Conservation (phyloP, 1,139 yeast species). For the Yamadazyma spencermartinsiae region DNA sequence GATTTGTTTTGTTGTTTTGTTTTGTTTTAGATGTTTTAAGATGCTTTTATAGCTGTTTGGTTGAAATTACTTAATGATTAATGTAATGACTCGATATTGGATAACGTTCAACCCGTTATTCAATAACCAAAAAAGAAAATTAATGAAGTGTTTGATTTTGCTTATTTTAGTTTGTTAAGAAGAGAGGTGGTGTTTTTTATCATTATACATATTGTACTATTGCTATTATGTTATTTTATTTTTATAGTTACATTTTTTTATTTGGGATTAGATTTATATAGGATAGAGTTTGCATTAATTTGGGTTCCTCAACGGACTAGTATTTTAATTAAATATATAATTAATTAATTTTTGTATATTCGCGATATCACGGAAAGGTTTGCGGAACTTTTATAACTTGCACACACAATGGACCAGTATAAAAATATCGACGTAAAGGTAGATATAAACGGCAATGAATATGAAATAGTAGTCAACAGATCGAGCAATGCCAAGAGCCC, state of each 20-base stretch:
- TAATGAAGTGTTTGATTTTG: constrained; percentile 6
- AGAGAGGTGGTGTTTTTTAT: constrained; percentile 2
- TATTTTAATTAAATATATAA: constrained; percentile 22
- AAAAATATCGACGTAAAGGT: constrained; percentile 4
- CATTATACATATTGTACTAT: constrained; percentile 1
- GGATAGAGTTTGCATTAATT: constrained; percentile 54
- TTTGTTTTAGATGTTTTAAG: constrained; percentile 4
- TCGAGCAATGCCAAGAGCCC: constrained; percentile 11
- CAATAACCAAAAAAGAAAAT: constrained; percentile 11
- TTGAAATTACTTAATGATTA: constrained; percentile 31
- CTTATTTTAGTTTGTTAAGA: constrained; percentile 8
- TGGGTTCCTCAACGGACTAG: constrained; percentile 59
- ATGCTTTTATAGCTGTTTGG: constrained; percentile 12
- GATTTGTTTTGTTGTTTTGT: constrained; percentile 3
- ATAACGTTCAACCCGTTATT: constrained; percentile 59
- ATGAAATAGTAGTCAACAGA: constrained; percentile 11
- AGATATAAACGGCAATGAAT: constrained; percentile 12
- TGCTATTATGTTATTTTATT: constrained; percentile 10
- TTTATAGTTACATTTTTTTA: constrained; percentile 19
- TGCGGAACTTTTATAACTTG: not conserved
- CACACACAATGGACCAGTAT: not conserved
- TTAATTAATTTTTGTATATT: not conserved
- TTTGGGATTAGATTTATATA: constrained; percentile 21
- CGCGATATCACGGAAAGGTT: too few species aligned
- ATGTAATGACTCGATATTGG: constrained; percentile 44